Evolutionary conservation across 2,329 filamentous ascomycete species (phyloP).

Genomic region (Chalaropsis ovoidea): DNA sequence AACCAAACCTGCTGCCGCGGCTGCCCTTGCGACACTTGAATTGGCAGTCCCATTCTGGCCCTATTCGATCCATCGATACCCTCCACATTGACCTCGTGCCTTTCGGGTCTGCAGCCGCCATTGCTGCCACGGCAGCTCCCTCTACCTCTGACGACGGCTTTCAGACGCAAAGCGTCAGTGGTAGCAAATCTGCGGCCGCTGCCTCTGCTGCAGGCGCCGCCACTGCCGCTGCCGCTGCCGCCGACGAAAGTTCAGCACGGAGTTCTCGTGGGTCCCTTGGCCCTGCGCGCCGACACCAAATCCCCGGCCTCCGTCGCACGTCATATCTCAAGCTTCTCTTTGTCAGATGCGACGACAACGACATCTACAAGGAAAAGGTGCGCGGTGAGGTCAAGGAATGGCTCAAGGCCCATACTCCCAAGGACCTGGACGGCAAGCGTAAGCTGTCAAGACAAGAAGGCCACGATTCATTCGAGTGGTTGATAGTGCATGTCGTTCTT

Average conservation of each 20-base stretch:
- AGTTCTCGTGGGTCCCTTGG: slow-evolving; percentile 28
- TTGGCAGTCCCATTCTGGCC: slow-evolving; percentile 90
- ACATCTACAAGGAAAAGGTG: slow-evolving; percentile 74
- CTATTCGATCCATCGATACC: slow-evolving; percentile 83
- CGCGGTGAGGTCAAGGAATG: slow-evolving; percentile 77
- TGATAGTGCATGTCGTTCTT: slow-evolving; percentile 84
- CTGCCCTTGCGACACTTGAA: slow-evolving; percentile 85
- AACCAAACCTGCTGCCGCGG: slow-evolving; percentile 63
- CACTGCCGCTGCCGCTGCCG: slow-evolving; percentile 31
- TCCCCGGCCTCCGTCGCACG: slow-evolving; percentile 82
- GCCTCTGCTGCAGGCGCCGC: slow-evolving; percentile 35
- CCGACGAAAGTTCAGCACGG: slow-evolving; percentile 28
- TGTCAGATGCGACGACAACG: slow-evolving; percentile 88
- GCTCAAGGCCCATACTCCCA: slow-evolving; percentile 66
- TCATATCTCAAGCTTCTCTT: slow-evolving; percentile 88
- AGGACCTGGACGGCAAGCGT: slow-evolving; percentile 35
- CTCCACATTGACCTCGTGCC: slow-evolving; percentile 82
- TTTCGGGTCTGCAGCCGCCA: slow-evolving; percentile 41
- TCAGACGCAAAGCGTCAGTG: slow-evolving; percentile 45
- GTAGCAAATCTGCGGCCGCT: slow-evolving; percentile 29
- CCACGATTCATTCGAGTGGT: slow-evolving; percentile 92
- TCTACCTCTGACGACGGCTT: slow-evolving; percentile 48
- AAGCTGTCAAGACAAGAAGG: slow-evolving; percentile 64
- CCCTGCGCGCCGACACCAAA: slow-evolving; percentile 73
- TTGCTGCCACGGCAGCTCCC: slow-evolving; percentile 32